A percentile compares a stretch with the other conserved stretches of the same genome.
phyloP scores from a whole-genome alignment of 352 stramenopile genomes.

The Pythium vanterpoolii region DNA sequence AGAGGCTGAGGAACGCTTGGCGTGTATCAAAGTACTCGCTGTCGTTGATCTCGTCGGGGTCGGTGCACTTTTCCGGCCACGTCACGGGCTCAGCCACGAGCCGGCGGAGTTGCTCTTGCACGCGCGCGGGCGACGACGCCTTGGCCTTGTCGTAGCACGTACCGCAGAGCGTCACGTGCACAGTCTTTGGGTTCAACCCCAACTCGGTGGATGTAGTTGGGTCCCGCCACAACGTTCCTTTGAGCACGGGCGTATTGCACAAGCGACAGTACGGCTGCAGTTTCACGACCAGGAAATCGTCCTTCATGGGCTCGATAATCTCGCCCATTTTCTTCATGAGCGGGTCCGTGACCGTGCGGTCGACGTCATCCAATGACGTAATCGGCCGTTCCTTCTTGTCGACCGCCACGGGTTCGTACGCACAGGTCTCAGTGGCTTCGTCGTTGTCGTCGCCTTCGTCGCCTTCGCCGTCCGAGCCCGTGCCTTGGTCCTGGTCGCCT shows the following conservation, averaged over 20 bases:
- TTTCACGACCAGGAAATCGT: conserved; percentile 88
- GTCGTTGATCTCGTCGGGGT: conserved; percentile 82
- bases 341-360: conserved; percentile 66
- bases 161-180: conserved; percentile 77
- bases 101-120: conserved; percentile 39
- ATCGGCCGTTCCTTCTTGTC: conserved; percentile 29
- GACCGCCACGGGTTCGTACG: conserved; percentile 8
- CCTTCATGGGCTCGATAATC: conserved; percentile 89
- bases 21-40: conserved; percentile 95
- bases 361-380: conserved; percentile 56
- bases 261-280: conserved; percentile 77
- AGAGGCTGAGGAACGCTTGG: conserved; percentile 97
- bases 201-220: conserved; percentile 27
- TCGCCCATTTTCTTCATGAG: conserved; percentile 86
- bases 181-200: conserved; percentile 48
- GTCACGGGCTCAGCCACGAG: conserved; percentile 56
- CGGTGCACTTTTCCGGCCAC: conserved; percentile 67
- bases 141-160: conserved; percentile 72
- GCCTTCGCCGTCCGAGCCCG: conserved; percentile 36
- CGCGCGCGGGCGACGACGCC: conserved; percentile 37
- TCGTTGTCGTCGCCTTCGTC: conserved; percentile 38
- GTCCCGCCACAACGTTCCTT: conserved; percentile 67
- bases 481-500: conserved; percentile 25
- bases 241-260: conserved; percentile 74
- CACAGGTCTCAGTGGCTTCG: conserved; percentile 13